Evolutionary conservation across 495 filamentous ascomycete genomes (phyloP), one percentile per base, ranked within the genome.

Genomic region (Penicillium angulare): DNA sequence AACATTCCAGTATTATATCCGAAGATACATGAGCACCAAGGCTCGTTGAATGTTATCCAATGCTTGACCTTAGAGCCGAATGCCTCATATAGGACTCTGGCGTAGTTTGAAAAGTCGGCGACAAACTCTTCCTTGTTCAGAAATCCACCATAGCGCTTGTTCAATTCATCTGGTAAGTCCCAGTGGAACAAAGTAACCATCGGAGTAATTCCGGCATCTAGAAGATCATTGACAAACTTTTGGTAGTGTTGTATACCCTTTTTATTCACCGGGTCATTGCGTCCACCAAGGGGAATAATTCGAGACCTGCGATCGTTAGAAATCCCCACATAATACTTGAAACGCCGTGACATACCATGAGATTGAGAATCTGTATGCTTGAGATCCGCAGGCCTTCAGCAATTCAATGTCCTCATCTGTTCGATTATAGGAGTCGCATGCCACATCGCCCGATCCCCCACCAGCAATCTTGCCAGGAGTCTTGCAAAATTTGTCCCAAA

Each of bases 401-500:
- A 90, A 76, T 7, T 68, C 84, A 57, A 91, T 90, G 57, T 89
- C 87, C 68, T 89, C 85, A 27, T 74, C 72, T 24, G 84, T 86
- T 43, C 82, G 78, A 63, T 88, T 81, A 71, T 90, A 90, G 33
- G 85, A 88, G 69, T 89, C 86, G 70, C 86, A 89, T 27, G 86
- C 86, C 29, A 86, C 78, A 27, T 79, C 83, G 21, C 86, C 86
- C 16, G 82, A 84, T 52, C 74, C 79, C 47, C 80, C 84, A 50
- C 85, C 84, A 33, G 86, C 86, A 41, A 89, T 87, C 68, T 88
- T 89, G 52, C 86, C 85, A 38, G 85, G 82, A 52, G 85, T 83
- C 43, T 76, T 78, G 69, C 82, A 88, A 70, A 89, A 90, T 6
- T 80, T 83, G 64, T 90, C 86, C 86, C 86, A 90, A 66, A 90